A percentile compares a stretch with the other conserved stretches of the same genome.
Evolutionary conservation across 1,139 yeast genomes (phyloP).

Genomic region (Magnusiomyces suaveolens): DNA sequence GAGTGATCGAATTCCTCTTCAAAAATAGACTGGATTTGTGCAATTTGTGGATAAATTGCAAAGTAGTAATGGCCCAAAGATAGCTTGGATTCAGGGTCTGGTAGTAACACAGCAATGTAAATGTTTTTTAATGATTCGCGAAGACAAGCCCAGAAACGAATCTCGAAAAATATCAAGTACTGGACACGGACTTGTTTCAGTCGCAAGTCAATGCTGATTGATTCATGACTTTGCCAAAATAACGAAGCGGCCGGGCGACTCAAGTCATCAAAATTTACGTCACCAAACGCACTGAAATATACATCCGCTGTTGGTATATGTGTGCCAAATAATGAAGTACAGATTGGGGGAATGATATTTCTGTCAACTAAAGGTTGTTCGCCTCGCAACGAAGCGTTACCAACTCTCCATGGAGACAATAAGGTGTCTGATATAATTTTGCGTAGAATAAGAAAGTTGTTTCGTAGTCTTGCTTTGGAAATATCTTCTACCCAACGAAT

Average conservation of each 20-base stretch:
- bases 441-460: conserved; percentile 41
- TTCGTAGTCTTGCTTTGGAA: conserved; percentile 46
- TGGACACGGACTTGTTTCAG: conserved; percentile 50
- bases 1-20: conserved; percentile 81
- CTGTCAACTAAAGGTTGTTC: conserved; percentile 2
- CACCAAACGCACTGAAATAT: conserved; percentile 9
- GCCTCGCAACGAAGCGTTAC: conserved; percentile 15
- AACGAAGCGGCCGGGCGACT: conserved; percentile 40
- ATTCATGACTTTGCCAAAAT: conserved; percentile 34
- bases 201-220: conserved; percentile 6
- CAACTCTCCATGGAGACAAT: conserved; percentile 45
- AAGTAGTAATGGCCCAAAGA: conserved; percentile 69
- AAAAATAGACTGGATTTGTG: conserved; percentile 58
- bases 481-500: conserved; percentile 55
- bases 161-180: conserved; percentile 58
- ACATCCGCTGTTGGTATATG: conserved; percentile 19
- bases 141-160: conserved; percentile 62
- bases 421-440: conserved; percentile 49
- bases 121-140: conserved; percentile 56
- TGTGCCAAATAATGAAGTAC: conserved; percentile 26
- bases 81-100: conserved; percentile 50
- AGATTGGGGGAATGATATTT: conserved; percentile 11
- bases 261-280: conserved; percentile 11
- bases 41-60: conserved; percentile 69
- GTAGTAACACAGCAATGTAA: conserved; percentile 59